Percentiles rank a stretch among this genome's conserved stretches.
Conservation (phyloP, 768 basidiomycete species). For the Mrakia frigida region DNA sequence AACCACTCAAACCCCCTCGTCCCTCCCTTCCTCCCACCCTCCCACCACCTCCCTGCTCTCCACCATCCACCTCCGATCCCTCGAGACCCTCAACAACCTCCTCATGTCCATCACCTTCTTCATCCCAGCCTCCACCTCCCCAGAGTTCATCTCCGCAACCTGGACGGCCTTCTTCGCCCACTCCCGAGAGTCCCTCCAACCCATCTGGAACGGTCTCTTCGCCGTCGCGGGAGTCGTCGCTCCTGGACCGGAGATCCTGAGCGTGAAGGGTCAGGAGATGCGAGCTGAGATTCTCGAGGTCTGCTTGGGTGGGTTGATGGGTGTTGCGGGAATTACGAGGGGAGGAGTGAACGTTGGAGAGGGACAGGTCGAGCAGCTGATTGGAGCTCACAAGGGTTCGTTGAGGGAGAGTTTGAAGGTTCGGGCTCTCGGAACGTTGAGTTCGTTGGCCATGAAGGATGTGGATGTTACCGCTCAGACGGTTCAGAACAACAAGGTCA, state of each 20-base stretch:
- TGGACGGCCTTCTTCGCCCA: conserved; percentile 39
- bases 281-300: conserved; percentile 67
- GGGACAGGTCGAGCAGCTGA: conserved; percentile 25
- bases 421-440: conserved; percentile 77
- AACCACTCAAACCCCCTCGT: conserved; percentile 30
- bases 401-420: conserved; percentile 56
- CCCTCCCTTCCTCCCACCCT: conserved; percentile 67
- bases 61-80: conserved; percentile 73
- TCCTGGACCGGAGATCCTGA: conserved; percentile 37
- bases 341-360: conserved; percentile 14
- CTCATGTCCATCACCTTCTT: conserved; percentile 64
- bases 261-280: conserved; percentile 52
- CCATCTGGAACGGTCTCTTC: conserved; percentile 42
- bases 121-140: conserved; percentile 44
- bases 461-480: conserved; percentile 49
- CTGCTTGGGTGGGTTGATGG: conserved; percentile 67
- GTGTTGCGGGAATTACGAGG: conserved; percentile 58
- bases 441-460: conserved; percentile 64
- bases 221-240: conserved; percentile 40
- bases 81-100: conserved; percentile 86
- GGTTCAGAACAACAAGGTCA: conserved; percentile 62
- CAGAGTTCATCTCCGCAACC: conserved; percentile 49
- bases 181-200: conserved; percentile 45
- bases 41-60: conserved; percentile 82
- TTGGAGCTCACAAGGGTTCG: conserved; percentile 8